phyloP scores from a whole-genome alignment of 441 rosid species.

The Gossypium gossypioides region DNA sequence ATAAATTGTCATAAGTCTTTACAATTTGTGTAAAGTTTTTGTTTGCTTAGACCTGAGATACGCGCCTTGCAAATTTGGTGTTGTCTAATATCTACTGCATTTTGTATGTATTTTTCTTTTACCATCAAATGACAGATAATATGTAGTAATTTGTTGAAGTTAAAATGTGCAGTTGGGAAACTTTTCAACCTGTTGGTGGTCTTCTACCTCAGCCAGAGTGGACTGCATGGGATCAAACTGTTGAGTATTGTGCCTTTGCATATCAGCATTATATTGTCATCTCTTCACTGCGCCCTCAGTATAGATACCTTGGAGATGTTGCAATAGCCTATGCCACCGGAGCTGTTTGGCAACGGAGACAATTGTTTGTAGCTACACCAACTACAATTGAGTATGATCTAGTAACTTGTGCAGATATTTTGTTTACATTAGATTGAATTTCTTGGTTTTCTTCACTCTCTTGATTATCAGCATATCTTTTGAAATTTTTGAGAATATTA shows the following conservation, averaged over 20 bases:
- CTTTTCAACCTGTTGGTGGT: conserved; percentile 86
- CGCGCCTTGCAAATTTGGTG: neutral
- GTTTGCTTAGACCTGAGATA: neutral
- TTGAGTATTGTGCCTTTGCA: conserved; percentile 94
- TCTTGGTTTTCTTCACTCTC: neutral
- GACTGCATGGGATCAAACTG: conserved; percentile 99
- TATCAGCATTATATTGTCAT: conserved; percentile 90
- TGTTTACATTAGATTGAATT: neutral
- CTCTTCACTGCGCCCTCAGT: conserved; percentile 90
- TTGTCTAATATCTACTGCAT: neutral
- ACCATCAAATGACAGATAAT: neutral
- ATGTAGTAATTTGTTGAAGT: conserved; percentile 13
- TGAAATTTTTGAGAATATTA: neutral
- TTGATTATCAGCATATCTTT: neutral
- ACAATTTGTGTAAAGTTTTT: neutral
- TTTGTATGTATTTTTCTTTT: neutral
- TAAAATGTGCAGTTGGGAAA: conserved; percentile 80
- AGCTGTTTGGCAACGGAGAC: conserved; percentile 96
- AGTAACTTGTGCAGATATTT: neutral
- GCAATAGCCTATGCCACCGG: conserved; percentile 92
- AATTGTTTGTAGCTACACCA: conserved; percentile 92
- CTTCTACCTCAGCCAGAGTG: conserved; percentile 99
- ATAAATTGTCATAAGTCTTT: neutral
- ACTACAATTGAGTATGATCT: conserved; percentile 89
- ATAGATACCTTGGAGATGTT: conserved; percentile 92